Evolutionary conservation across 164 flowering plant genomes (phyloP).

Genomic region (Aristolochia californica): DNA sequence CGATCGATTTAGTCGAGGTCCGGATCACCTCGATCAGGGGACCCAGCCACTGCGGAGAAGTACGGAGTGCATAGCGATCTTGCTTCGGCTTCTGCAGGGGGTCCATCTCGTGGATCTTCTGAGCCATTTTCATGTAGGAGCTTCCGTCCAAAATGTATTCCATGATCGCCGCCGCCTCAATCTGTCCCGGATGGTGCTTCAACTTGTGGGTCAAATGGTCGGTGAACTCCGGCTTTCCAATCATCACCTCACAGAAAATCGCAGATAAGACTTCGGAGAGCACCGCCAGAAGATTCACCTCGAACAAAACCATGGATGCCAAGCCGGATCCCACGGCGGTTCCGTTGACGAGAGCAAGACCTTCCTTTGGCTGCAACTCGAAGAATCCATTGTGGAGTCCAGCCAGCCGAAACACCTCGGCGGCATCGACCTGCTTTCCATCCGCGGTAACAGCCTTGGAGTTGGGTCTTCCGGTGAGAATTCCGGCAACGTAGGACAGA

Average conservation of each 20-base stretch:
- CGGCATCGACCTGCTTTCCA: slow-evolving; percentile 29
- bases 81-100: slow-evolving; percentile 59
- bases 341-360: slow-evolving; percentile 56
- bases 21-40: slow-evolving; percentile 54
- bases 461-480: slow-evolving; percentile 52
- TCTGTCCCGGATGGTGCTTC: slow-evolving; percentile 66
- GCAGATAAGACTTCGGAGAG: slow-evolving; percentile 46
- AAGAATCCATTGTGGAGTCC: slow-evolving; percentile 39
- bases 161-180: slow-evolving; percentile 62
- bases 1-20: slow-evolving; percentile 38
- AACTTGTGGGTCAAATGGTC: slow-evolving; percentile 50
- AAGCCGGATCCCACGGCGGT: slow-evolving; percentile 60
- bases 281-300: slow-evolving; percentile 38
- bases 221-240: slow-evolving; percentile 53
- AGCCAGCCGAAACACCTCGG: slow-evolving; percentile 31
- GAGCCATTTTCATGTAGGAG: slow-evolving; percentile 31
- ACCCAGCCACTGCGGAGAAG: slow-evolving; percentile 60
- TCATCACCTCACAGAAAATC: slow-evolving; percentile 53
- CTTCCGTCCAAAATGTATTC: slow-evolving; percentile 52
- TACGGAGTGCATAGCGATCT: slow-evolving; percentile 55
- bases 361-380: slow-evolving; percentile 55
- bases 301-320: slow-evolving; percentile 44
- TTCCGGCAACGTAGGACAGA: slow-evolving; percentile 54
- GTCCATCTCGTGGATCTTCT: slow-evolving; percentile 37
- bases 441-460: slow-evolving; percentile 33